Evolutionary conservation across 2,329 filamentous ascomycete genomes (phyloP).

Genomic region (Botryosphaeria dothidea): DNA sequence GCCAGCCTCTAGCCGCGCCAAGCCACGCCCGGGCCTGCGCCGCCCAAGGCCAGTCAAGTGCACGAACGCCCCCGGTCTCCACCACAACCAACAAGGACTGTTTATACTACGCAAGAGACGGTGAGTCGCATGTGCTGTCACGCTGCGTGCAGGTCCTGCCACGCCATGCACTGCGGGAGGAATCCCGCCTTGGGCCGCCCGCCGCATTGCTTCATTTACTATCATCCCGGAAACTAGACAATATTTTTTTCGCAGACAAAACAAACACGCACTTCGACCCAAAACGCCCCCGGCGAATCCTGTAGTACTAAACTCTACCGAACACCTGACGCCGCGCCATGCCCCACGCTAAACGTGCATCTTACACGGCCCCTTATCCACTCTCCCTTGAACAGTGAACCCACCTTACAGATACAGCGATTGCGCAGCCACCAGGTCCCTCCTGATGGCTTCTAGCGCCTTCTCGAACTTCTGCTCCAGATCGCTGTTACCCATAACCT

Average conservation of each 20-base stretch:
- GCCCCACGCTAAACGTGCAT: conserved; percentile 9
- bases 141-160: background rate
- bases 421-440: conserved; percentile 94
- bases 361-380: background rate
- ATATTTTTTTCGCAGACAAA: background rate
- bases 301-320: background rate
- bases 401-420: conserved; percentile 70
- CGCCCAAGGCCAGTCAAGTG: conserved; percentile 4
- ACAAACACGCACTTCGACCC: background rate
- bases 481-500: conserved; percentile 98
- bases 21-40: conserved; percentile 3
- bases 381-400: background rate
- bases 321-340: conserved; percentile 18
- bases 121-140: conserved; percentile 12
- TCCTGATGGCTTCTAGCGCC: conserved; percentile 78
- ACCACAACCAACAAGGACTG: background rate
- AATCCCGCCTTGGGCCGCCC: background rate
- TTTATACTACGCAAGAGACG: conserved; percentile 7
- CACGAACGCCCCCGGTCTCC: conserved; percentile 12
- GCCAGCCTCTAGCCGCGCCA: conserved; percentile 12
- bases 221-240: background rate
- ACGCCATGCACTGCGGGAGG: background rate
- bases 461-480: conserved; percentile 89
- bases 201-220: background rate
- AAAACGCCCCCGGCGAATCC: background rate